Conservation (phyloP, 805 yeast genomes). For the Ogataea trehaloabstinens region DNA sequence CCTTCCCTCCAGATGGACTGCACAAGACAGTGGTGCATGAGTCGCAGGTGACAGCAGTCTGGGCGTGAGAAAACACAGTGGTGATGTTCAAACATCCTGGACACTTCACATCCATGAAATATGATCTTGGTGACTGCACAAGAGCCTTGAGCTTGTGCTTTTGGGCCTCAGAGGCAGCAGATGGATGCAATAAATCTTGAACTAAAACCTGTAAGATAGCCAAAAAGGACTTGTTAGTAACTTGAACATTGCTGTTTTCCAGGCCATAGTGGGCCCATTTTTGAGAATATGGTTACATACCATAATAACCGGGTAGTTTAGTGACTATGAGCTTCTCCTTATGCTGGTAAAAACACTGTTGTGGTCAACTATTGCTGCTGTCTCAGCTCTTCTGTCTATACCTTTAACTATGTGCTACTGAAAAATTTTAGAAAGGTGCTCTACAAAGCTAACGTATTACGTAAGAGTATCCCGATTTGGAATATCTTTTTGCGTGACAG, state of each 20-base stretch:
- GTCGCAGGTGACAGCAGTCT: slow-evolving; percentile 99
- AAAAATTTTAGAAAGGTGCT: too few species aligned
- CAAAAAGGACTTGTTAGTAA: too few species aligned
- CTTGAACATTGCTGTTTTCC: too few species aligned
- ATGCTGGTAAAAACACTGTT: too few species aligned
- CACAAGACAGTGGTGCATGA: slow-evolving; percentile 97
- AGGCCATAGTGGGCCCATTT: too few species aligned
- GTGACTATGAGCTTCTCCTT: too few species aligned
- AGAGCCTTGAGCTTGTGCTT: slow-evolving; percentile 97
- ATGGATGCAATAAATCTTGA: slow-evolving; percentile 98
- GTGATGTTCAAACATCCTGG: slow-evolving; percentile 99
- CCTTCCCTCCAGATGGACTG: slow-evolving; percentile 99
- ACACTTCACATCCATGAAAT: slow-evolving; percentile 99
- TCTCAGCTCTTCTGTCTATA: too few species aligned
- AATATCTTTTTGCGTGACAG: too few species aligned
- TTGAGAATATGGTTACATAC: background rate
- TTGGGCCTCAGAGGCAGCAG: slow-evolving; percentile 93
- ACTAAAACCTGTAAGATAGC: slow-evolving; percentile 84
- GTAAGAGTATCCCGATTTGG: too few species aligned
- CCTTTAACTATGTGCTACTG: too few species aligned
- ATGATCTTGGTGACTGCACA: slow-evolving; percentile 98
- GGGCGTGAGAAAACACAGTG: slow-evolving; percentile 99
- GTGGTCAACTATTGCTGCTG: too few species aligned
- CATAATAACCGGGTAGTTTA: background rate
- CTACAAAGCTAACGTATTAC: too few species aligned